Evolutionary conservation across 805 yeast genomes (phyloP).

Genomic region (Tetrapisispora nanseiensis): DNA sequence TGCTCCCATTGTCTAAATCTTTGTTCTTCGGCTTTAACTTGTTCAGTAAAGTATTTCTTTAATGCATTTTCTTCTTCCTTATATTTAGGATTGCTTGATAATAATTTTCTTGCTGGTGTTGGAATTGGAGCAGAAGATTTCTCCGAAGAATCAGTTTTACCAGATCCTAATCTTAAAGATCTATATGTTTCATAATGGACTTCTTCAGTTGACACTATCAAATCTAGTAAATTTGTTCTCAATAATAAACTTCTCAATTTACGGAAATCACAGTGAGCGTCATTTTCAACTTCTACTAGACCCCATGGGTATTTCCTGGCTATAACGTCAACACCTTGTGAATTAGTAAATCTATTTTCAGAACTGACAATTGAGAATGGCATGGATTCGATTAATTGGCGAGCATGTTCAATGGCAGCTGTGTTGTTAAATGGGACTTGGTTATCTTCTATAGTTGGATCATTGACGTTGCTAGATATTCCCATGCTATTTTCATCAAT

Average conservation of each 20-base stretch:
- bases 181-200: slow-evolving; percentile 75
- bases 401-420: slow-evolving; percentile 71
- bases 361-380: slow-evolving; percentile 81
- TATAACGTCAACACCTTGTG: slow-evolving; percentile 53
- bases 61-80: slow-evolving; percentile 93
- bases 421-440: slow-evolving; percentile 28
- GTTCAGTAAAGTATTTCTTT: slow-evolving; percentile 91
- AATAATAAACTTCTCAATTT: slow-evolving; percentile 68
- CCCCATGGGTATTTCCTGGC: slow-evolving; percentile 94
- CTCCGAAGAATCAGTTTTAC: slow-evolving; percentile 23
- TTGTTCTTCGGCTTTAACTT: slow-evolving; percentile 92
- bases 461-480: slow-evolving; percentile 1
- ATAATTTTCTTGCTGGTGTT: slow-evolving; percentile 39
- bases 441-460: slow-evolving; percentile 24
- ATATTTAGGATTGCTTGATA: slow-evolving; percentile 78
- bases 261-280: slow-evolving; percentile 75
- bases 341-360: slow-evolving; percentile 56
- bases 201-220: slow-evolving; percentile 71
- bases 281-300: slow-evolving; percentile 77
- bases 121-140: slow-evolving; percentile 23
- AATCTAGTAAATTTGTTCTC: slow-evolving; percentile 76
- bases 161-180: slow-evolving; percentile 53
- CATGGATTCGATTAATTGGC: slow-evolving; percentile 71
- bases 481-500: slow-evolving; percentile 36
- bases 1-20: slow-evolving; percentile 98